These are phyloP conservation scores for Acacia pycnantha DNA, from an alignment of 331 rosid genomes.

Conservation along the genomic window DNA sequence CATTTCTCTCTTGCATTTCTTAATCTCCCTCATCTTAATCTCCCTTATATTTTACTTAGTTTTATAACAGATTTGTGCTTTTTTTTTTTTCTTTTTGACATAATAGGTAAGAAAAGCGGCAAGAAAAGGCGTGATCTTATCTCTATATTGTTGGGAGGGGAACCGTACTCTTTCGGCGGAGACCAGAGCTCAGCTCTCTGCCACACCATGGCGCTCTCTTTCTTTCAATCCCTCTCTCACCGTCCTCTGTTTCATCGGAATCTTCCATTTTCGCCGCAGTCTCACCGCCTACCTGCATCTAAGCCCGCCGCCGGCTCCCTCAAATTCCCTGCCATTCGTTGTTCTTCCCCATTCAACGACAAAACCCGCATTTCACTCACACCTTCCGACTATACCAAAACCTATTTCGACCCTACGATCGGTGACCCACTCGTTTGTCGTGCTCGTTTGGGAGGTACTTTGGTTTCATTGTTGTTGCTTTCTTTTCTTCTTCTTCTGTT, in stretches of 20 bases:
- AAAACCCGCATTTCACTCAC: constrained; percentile 29
- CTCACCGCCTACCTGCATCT: constrained; percentile 18
- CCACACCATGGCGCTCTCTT: constrained; percentile 42
- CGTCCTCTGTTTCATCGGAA: constrained; percentile 11
- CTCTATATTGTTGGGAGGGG: no score
- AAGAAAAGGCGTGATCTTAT: no score
- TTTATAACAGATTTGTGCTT: no score
- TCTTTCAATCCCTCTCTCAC: constrained; percentile 19
- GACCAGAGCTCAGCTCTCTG: background rate
- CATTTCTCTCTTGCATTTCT: no score
- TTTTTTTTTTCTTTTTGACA: no score
- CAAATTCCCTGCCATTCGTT: constrained; percentile 29
- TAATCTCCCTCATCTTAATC: no score
- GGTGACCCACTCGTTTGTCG: constrained; percentile 43
- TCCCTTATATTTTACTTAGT: no score
- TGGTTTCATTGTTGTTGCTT: background rate
- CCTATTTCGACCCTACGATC: constrained; percentile 37
- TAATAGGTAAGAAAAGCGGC: no score
- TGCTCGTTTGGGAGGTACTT: constrained; percentile 47
- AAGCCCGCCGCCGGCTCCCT: constrained; percentile 1
- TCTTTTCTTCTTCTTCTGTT: background rate
- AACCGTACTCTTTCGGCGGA: no score
- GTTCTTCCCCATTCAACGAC: constrained; percentile 26
- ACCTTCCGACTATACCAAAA: constrained; percentile 42
- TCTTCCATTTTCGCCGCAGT: background rate